Evolutionary conservation across 179 eudicot genomes (phyloP), one percentile per base, ranked within the genome.

Genomic region (Spergularia azorica): DNA sequence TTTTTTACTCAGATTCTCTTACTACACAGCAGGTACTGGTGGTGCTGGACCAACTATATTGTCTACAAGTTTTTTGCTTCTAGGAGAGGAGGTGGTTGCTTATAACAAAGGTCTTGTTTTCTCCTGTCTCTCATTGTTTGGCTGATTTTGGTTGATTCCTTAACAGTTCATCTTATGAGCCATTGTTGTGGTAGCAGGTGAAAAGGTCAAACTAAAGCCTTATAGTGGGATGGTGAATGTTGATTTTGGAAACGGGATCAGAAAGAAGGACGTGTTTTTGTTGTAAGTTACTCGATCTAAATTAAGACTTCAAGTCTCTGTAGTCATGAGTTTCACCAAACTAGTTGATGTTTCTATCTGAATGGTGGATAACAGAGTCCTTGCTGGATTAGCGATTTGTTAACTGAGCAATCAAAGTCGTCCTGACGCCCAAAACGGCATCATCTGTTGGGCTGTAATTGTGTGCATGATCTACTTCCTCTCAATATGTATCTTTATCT

Each of bases 1-100:
- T 72, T n/a, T 65, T 74, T 32, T 36, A 36, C 9, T 81, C 88
- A 95, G 98, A 83, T 95, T 95, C 88, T 95, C 89, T 51, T 95
- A 95, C 86, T 93, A 85, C 71, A 95, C 99, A 52, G 99, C 99
- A 71, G 97, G 99, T 78, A 84, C 92, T 77, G 99, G 99, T 78
- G 99, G 99, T 81, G 99, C 95, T 77, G 98, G 99, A 57, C 99
- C 99, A 69, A 95, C 99, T 46, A 95, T 95, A 84, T 83, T 95
- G 80, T 92, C 99, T 12, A 95, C 99, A 71, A 91, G 99, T 73
- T 93, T 95, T 85, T 83, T 95, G 79, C 98, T 95, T 80, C 88
- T 95, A 43, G 99, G 98, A 77, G 99, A 95, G 86, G 97, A 95
- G 67, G 99, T 90, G 65, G 79, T 93, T 85, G 98, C 96, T 63